Evolutionary conservation across 805 yeast genomes (phyloP), one percentile per base, ranked within the genome.

Genomic region (Metschnikowia corniflorae): DNA sequence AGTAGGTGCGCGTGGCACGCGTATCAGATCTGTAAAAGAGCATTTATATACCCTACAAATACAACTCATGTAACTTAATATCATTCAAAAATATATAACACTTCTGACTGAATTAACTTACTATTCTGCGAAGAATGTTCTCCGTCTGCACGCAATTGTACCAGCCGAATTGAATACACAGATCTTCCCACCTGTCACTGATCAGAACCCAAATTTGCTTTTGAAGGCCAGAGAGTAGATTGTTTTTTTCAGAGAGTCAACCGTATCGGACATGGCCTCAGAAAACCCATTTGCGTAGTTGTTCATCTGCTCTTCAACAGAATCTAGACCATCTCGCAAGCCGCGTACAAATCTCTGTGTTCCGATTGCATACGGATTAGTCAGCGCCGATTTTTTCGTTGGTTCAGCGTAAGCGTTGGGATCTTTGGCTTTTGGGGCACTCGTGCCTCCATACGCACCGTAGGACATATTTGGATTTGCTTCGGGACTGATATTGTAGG

Each of bases 231-330:
- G 66, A 24, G 65, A 65, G 40, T 78, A 71, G 39, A 78, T 46
- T 23, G 71, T 69, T 30, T 65, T 72, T 44, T 78, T 75, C 10
- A 70, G 71, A 9, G 65, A 63, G 27, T 73, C 78, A 29, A 74
- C 55, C 1, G 74, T 55, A 10, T 75, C 82, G 42, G 63, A 72
- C 65, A 80, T 62, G 12, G 71, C 57, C 43, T 78, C 80, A 40
- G 75, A 71, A 19, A 78, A 60, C 17, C 61, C 67, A 29, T 67
- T 71, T 6, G 85, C 84, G 44, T 76, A 78, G 16, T 75, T 78
- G 51, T 77, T 74, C 33, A 78, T 54, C 7, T 71, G 60, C 37
- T 74, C 80, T 48, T 78, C 85, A 13, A 77, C 52, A 2, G 62
- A 48, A 31, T 78, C 82, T 37, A 76, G 54, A 0, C 80, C 78